Evolutionary conservation across 352 stramenopile genomes (phyloP), one percentile per base, ranked within the genome.

Genomic region (Pythium brassicae): DNA sequence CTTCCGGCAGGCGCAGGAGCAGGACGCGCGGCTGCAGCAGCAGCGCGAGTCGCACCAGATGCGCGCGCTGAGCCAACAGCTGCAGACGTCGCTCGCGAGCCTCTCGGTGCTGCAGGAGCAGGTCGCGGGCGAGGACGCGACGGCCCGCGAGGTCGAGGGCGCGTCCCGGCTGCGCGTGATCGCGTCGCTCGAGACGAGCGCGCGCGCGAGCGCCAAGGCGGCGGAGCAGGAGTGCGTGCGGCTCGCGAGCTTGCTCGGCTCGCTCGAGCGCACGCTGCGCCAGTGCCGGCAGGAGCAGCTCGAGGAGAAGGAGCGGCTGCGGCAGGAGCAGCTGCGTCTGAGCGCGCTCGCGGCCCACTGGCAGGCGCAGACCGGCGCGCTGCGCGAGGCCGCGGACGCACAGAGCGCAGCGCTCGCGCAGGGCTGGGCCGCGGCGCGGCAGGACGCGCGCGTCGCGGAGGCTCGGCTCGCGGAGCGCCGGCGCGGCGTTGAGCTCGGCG

Each of bases 301-400:
- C 12, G 83, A 91, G 23, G 79, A 93, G 47, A 86, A 87, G 45
- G 81, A 93, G 64, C 75, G 83, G 3, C 46, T 93, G 37, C 67
- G 78, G 10, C 68, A 82, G 22, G 81, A 93, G 46, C 83, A 93
- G 55, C 49, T 74, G n/a, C 80, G 83, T 0, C 37, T 93, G 5
- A 73, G 80, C 39, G 72, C 71, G 14, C 59, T 90, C 0, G 74
- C 78, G 25, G 51, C 71, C 7, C 80, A 93, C 34, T 86, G 89
- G 45, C 77, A 91, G 39, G 78, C 76, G 6, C 83, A 93, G 59
- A 76, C 64, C 5, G 62, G 57, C 14, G 68, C 76, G 15, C 53
- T 91, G 3, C 56, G 84, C 53, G 78, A 88, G 47, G 70, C 68
- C 12, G 70, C 79, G 9, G 73, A 79, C 32, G 40, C 64, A 7